Conservation (phyloP, 805 yeast species). For the Saccharomycopsis microspora region DNA sequence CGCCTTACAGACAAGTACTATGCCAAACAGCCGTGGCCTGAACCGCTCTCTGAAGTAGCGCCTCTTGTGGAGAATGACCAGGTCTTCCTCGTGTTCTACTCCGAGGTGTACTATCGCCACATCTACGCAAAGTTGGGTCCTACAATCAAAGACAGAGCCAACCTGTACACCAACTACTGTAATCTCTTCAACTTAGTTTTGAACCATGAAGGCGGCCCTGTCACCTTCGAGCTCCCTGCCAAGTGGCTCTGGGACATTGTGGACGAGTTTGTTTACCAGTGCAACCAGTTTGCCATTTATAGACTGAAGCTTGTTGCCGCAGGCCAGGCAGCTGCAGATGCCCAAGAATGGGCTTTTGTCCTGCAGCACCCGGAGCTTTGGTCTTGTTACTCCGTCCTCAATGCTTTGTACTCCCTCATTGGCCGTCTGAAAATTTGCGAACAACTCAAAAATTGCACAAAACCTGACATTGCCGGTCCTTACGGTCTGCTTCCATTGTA, state of each 20-base stretch:
- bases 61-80: conserved; percentile 34
- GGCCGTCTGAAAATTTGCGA: conserved; percentile 30
- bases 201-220: conserved; percentile 32
- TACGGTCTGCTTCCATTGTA: conserved; percentile 32
- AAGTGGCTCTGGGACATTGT: conserved; percentile 42
- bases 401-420: conserved; percentile 35
- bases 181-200: conserved; percentile 33
- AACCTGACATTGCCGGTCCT: conserved; percentile 29
- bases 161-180: conserved; percentile 38
- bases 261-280: conserved; percentile 42
- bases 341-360: conserved; percentile 27
- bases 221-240: conserved; percentile 33
- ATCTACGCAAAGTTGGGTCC: conserved; percentile 34
- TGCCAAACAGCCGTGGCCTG: conserved; percentile 34
- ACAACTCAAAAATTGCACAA: conserved; percentile 22
- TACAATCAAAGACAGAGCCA: conserved; percentile 32
- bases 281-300: conserved; percentile 32
- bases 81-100: conserved; percentile 33
- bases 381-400: conserved; percentile 36
- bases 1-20: conserved; percentile 34
- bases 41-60: conserved; percentile 30
- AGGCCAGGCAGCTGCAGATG: conserved; percentile 19
- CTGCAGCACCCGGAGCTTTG: conserved; percentile 31
- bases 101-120: conserved; percentile 40
- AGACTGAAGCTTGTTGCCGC: conserved; percentile 26